phyloP scores from a whole-genome alignment of 2,329 filamentous ascomycete genomes.

The Ophiostoma novo-ulmi region DNA sequence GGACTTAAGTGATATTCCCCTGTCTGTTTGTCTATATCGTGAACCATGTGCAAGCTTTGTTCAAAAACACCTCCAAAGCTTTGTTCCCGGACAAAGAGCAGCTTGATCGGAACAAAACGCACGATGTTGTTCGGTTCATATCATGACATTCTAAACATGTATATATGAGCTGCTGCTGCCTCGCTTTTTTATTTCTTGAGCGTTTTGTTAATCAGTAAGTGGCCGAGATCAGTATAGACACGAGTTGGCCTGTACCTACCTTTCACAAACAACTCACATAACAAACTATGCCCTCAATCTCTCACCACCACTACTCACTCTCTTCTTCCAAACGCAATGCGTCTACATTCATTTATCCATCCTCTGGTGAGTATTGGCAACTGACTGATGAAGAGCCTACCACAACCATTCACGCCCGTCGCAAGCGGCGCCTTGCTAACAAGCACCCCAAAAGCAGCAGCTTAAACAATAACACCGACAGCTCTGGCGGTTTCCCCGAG shows the following conservation, averaged over 20 bases:
- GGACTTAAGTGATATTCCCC: not conserved
- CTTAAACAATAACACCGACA: not conserved
- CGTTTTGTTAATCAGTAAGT: not conserved
- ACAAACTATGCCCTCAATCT: not conserved
- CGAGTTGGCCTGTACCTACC: not conserved
- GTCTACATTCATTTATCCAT: not conserved
- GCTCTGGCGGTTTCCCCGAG: not conserved
- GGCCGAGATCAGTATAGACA: not conserved
- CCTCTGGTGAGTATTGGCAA: not conserved
- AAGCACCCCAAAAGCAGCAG: not conserved
- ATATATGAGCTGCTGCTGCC: not conserved
- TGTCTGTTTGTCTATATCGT: not conserved
- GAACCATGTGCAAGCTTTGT: not conserved
- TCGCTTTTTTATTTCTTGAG: not conserved
- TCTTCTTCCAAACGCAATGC: not conserved
- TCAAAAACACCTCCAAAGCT: not conserved
- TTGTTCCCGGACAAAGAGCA: conserved; percentile 1
- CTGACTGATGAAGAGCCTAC: not conserved
- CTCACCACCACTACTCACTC: not conserved
- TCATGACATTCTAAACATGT: too few species aligned
- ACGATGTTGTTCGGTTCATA: not conserved
- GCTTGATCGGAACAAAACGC: not conserved
- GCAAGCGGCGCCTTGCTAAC: not conserved
- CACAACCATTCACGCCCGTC: not conserved
- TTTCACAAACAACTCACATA: too few species aligned